Evolutionary conservation across 2,329 filamentous ascomycete species (phyloP), one percentile per base, ranked within the genome.

Genomic region (Erysiphe neolycopersici): DNA sequence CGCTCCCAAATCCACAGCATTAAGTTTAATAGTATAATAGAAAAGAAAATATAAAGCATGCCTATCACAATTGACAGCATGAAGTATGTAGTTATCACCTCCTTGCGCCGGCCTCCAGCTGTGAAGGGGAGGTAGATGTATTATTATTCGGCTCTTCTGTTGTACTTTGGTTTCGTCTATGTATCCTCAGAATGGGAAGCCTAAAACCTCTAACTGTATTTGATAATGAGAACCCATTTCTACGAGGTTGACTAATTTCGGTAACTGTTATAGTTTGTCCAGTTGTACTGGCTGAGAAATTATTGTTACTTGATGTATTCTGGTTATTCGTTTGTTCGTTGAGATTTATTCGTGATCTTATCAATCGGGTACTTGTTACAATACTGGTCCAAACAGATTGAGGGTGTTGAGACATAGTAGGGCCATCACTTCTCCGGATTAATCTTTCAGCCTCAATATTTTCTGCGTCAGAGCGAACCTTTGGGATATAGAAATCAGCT

Each of bases 401-500:
- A n/a, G 54, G 53, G 33, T 43, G 31, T 44, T 51, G 50, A 12
- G 54, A 52, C 46, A 53, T 48, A 17, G 51, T 51, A n/a, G 46
- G 43, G 38, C 53, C 48, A 10, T 46, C 43, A n/a, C 40, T 38
- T 46, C 52, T 50, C 47, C 54, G 48, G 22, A 48, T 47, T 12
- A 51, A 29, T 30, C 54, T 52, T 35, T 56, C 54, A 18, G 49
- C 38, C 19, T 53, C 52, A 5, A 49, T 50, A 12, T 49, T 43
- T 43, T 56, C 54, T 26, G 52, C 53, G 43, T 57, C 55, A 3
- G 79, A 66, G 14, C 83, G 79, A 42, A 84, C 82, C 61, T 95
- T 95, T 0, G 89, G 87, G 2, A 83, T 77, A 59, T 92, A 95
- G 60, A 95, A 98, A 57, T 98, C 89, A 36, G 87, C 82, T 63